Evolutionary conservation across 495 filamentous ascomycete species (phyloP), one percentile per base, ranked within the genome.

Genomic region (Daldinia loculata): DNA sequence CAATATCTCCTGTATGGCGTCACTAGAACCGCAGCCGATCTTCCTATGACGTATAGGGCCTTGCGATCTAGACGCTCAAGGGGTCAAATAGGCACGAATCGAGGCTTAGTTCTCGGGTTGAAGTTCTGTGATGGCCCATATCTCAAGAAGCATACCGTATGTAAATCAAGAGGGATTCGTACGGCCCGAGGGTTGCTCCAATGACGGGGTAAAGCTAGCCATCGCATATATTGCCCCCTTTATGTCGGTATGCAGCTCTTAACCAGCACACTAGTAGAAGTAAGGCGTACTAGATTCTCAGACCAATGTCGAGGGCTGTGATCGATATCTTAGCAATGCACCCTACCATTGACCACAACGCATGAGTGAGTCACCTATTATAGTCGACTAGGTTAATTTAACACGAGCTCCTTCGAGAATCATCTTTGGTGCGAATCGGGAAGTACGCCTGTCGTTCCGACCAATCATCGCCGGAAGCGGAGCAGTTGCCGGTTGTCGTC

Each of bases 391-490:
- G 30, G 41, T 69, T 61, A 57, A 61, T 62, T 62, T 17, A 55
- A 64, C 29, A 22, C 51, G 51, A 72, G 50, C 32, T 56, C 69
- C 53, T 64, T 55, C 43, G 45, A 67, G 60, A 60, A 60, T 55
- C 52, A 63, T 60, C 39, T 15, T 52, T 32, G 50, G 55, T 22
- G 19, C 55, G 61, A 64, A 72, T 64, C 69, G 70, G 70, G 61
- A 61, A 62, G n/a, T 36, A 52, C 19, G 52, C 27, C 26, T 50
- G 38, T n/a, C 15, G 19, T 69, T 41, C 62, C 66, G 57, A 34
- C 70, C 58, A 66, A 73, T 73, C 52, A 61, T 43, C 7, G 48
- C 45, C 15, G 34, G 3, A 62, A 29, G n/a, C 45, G 51, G 66
- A 73, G 27, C 32, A 38, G 29, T 65, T 48, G 41, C 52, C 66